A percentile compares a stretch with the other conserved stretches of the same genome.
Conservation (phyloP, 768 basidiomycete genomes). For the Termitomyces sp. region DNA sequence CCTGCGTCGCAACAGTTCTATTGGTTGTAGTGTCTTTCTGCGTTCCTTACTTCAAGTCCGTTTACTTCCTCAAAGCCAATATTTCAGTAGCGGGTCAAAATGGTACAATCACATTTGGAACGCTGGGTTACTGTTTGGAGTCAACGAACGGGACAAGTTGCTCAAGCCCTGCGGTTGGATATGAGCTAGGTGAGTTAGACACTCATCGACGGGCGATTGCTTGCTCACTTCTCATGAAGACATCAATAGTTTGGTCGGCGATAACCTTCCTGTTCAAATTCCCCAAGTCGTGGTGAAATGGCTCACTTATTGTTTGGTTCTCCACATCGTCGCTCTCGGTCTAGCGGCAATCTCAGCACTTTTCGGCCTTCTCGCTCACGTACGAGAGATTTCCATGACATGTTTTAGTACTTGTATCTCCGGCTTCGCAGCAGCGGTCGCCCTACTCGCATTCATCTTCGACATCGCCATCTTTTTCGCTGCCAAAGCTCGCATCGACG, state of each 20-base stretch:
- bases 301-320: slow-evolving; percentile 90
- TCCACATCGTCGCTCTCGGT: slow-evolving; percentile 85
- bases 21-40: slow-evolving; percentile 88
- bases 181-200: slow-evolving; percentile 69
- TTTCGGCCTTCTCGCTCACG: slow-evolving; percentile 85
- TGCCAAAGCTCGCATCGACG: slow-evolving; percentile 80
- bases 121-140: slow-evolving; percentile 83
- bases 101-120: slow-evolving; percentile 81
- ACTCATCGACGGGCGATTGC: slow-evolving; percentile 3
- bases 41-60: slow-evolving; percentile 83
- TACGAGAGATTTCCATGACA: slow-evolving; percentile 82
- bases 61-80: slow-evolving; percentile 84
- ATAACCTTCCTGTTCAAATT: slow-evolving; percentile 63
- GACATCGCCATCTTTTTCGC: slow-evolving; percentile 91
- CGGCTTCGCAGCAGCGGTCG: slow-evolving; percentile 73
- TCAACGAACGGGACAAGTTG: slow-evolving; percentile 59
- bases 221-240: slow-evolving; percentile 42
- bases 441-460: slow-evolving; percentile 88
- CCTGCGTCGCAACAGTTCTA: slow-evolving; percentile 72
- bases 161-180: slow-evolving; percentile 80
- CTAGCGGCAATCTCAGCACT: slow-evolving; percentile 68
- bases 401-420: slow-evolving; percentile 82
- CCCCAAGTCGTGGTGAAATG: slow-evolving; percentile 87
- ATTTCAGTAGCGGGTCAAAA: slow-evolving; percentile 42
- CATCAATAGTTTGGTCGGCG: slow-evolving; percentile 76